A percentile compares a stretch with the other conserved stretches of the same genome.
These are phyloP conservation scores for Fusarium subglutinans DNA, from an alignment of 2,329 filamentous ascomycete species.

Conservation along the genomic window DNA sequence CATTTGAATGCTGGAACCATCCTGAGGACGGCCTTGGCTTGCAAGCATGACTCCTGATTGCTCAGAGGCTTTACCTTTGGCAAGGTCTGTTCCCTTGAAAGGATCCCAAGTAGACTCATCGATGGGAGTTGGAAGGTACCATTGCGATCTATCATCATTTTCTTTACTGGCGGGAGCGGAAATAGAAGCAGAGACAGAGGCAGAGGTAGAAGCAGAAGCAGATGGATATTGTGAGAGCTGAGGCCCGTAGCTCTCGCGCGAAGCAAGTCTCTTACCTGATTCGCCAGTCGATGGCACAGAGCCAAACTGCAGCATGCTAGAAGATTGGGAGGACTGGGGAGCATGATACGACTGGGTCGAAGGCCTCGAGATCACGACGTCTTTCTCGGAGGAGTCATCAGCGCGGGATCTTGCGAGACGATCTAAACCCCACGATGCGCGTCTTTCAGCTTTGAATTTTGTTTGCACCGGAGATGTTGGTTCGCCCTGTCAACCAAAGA, in stretches of 20 bases:
- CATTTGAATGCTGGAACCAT: not conserved
- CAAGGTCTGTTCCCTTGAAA: constrained; percentile 29
- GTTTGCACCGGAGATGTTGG: constrained; percentile 45
- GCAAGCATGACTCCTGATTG: constrained; percentile 15
- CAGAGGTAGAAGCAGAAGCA: not conserved
- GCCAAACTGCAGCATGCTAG: constrained; percentile 33
- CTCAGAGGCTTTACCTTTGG: constrained; percentile 17
- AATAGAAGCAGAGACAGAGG: not conserved
- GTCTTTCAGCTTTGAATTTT: constrained; percentile 52
- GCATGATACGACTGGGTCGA: constrained; percentile 34
- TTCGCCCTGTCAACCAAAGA: constrained; percentile 51
- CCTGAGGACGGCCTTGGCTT: not conserved
- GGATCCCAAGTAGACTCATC: constrained; percentile 37
- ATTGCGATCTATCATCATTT: constrained; percentile 29
- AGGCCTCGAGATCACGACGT: constrained; percentile 28
- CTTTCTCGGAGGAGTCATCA: constrained; percentile 33
- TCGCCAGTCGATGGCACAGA: constrained; percentile 31
- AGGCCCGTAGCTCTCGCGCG: constrained; percentile 25
- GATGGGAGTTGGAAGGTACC: constrained; percentile 37
- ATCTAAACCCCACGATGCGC: constrained; percentile 56
- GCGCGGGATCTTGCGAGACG: constrained; percentile 47
- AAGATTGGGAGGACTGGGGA: constrained; percentile 36
- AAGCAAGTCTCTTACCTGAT: constrained; percentile 36
- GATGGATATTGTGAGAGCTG: constrained; percentile 12
- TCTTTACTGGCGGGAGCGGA: constrained; percentile 20